Percentiles rank a stretch among this genome's conserved stretches.
Conservation (phyloP, 768 basidiomycete genomes). For the Hemileccinum impolitum region DNA sequence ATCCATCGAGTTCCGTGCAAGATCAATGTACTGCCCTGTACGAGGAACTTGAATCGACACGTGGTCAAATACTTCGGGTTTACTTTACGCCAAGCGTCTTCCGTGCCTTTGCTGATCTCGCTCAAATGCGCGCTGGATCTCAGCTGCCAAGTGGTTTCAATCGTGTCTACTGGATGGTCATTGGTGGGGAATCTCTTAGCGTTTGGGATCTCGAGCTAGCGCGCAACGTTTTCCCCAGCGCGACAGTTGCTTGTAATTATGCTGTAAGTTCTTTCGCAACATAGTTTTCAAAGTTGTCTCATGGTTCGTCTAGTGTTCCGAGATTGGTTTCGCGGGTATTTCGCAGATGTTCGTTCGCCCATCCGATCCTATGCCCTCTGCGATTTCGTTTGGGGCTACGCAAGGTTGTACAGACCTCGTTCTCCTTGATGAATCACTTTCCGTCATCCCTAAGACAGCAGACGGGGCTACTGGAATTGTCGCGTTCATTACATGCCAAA, state of each 20-base stretch:
- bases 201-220: slow-evolving; percentile 26
- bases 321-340: slow-evolving; percentile 30
- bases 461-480: slow-evolving; percentile 27
- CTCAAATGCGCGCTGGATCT: slow-evolving; percentile 18
- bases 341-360: slow-evolving; percentile 30
- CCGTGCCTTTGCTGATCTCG: slow-evolving; percentile 29
- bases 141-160: slow-evolving; percentile 19
- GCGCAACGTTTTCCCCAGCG: slow-evolving; percentile 19
- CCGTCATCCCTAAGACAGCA: slow-evolving; percentile 18
- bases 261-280: slow-evolving; percentile 16
- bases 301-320: slow-evolving; percentile 22
- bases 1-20: slow-evolving; percentile 25
- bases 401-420: slow-evolving; percentile 29
- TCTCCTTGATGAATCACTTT: slow-evolving; percentile 23
- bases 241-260: slow-evolving; percentile 31
- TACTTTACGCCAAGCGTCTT: slow-evolving; percentile 31
- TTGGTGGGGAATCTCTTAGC: slow-evolving; percentile 29
- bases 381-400: slow-evolving; percentile 26
- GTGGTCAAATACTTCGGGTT: slow-evolving; percentile 23
- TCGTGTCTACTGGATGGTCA: slow-evolving; percentile 33
- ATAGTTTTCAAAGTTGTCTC: neutral
- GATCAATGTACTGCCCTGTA: slow-evolving; percentile 24
- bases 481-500: slow-evolving; percentile 24
- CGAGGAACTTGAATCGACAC: slow-evolving; percentile 23
- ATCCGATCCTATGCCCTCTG: slow-evolving; percentile 22